Conservation (phyloP, 2,329 filamentous ascomycete species). For the Alternaria arborescens region DNA sequence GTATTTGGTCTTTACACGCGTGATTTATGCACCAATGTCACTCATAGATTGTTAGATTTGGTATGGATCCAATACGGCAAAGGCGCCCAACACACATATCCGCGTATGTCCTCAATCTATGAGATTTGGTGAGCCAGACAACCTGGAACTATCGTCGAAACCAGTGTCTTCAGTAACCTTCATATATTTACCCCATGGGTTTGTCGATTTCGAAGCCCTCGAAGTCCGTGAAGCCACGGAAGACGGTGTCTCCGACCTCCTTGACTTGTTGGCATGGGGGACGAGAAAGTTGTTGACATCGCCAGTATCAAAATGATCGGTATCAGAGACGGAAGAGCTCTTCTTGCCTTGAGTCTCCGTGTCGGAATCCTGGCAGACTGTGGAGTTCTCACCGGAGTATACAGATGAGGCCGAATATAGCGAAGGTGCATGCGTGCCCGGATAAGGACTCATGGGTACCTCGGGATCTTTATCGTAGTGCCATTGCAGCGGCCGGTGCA, state of each 20-base stretch:
- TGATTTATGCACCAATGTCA: not conserved
- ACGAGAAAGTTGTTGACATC: not conserved
- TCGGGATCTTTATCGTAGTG: not conserved
- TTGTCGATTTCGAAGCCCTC: constrained; percentile 2
- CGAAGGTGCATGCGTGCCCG: not conserved
- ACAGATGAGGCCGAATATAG: not conserved
- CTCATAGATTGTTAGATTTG: not conserved
- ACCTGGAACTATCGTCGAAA: not conserved
- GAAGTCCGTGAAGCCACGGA: not conserved
- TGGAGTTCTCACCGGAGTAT: not conserved
- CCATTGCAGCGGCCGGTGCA: constrained; percentile 4
- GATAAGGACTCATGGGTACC: not conserved
- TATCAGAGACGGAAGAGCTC: not conserved
- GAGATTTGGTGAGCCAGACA: not conserved
- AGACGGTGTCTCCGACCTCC: not conserved
- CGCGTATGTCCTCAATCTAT: not conserved
- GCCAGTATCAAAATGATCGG: not conserved
- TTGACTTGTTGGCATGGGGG: not conserved
- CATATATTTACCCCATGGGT: constrained; percentile 7
- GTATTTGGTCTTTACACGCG: not conserved
- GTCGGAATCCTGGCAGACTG: not conserved
- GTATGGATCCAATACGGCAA: no score
- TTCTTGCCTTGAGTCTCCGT: not conserved
- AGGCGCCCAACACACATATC: not conserved
- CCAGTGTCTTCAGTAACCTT: not conserved